Conservation (phyloP, 163 green algal genomes). For the Chlamydomonas reinhardtii region DNA sequence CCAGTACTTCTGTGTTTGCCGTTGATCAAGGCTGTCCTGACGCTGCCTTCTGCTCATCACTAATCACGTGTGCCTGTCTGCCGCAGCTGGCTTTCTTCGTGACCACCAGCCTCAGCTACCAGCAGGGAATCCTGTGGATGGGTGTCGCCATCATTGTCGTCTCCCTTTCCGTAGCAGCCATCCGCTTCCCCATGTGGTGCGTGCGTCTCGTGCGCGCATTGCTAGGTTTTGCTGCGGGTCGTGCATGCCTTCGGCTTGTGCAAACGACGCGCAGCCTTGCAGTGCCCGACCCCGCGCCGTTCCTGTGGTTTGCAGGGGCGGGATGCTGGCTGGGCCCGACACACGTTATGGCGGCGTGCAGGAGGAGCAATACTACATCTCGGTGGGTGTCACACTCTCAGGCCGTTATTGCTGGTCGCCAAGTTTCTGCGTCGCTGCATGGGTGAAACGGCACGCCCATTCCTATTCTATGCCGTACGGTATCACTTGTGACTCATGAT, state of each 20-base stretch:
- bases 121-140: conserved; percentile 67
- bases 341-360: background rate
- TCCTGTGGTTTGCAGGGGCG: conserved; percentile 49
- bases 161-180: conserved; percentile 55
- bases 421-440: background rate
- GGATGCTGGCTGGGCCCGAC: conserved; percentile 40
- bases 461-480: no score
- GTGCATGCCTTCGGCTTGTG: no score
- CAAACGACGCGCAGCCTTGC: conserved; percentile 58
- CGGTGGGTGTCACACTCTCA: background rate
- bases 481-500: no score
- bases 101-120: conserved; percentile 58
- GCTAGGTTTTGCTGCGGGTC: no score
- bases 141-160: conserved; percentile 30
- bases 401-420: no score
- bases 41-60: no score
- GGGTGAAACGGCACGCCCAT: no score
- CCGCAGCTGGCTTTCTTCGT: conserved; percentile 1
- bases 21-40: no score
- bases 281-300: no score
- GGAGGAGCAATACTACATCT: conserved; percentile 83
- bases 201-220: background rate
- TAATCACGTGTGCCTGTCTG: no score
- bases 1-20: no score
- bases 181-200: conserved; percentile 89